A percentile compares a stretch with the other conserved stretches of the same genome.
phyloP scores from a whole-genome alignment of 2,329 filamentous ascomycete species.

The Nectriaceae sp. region DNA sequence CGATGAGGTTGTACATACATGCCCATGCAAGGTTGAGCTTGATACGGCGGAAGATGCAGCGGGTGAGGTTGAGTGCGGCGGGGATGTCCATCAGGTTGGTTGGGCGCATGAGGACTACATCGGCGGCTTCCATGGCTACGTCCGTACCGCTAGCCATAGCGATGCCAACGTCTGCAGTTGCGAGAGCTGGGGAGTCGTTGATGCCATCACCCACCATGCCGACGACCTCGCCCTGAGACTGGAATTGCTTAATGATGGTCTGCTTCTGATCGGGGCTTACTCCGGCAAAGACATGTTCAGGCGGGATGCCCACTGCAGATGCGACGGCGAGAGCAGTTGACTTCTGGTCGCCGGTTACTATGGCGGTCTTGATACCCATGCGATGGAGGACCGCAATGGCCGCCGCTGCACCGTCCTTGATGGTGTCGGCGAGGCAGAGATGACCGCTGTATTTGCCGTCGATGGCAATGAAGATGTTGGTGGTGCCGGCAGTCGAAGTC shows the following conservation, averaged over 20 bases:
- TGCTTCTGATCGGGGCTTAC: constrained; percentile 92
- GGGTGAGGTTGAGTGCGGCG: constrained; percentile 77
- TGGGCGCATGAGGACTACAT: constrained; percentile 92
- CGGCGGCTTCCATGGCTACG: constrained; percentile 95
- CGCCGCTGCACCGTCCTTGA: constrained; percentile 84
- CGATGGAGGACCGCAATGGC: constrained; percentile 78
- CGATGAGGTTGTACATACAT: constrained; percentile 88
- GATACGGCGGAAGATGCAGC: constrained; percentile 87
- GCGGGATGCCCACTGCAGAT: constrained; percentile 75
- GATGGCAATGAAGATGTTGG: constrained; percentile 89
- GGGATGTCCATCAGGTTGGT: constrained; percentile 93
- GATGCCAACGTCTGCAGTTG: constrained; percentile 90
- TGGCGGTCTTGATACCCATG: constrained; percentile 84
- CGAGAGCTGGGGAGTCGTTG: constrained; percentile 95
- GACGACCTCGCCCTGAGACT: constrained; percentile 73
- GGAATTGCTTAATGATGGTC: constrained; percentile 75
- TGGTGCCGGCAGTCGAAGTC: constrained; percentile 66
- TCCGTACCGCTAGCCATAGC: constrained; percentile 92
- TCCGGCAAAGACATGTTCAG: constrained; percentile 78
- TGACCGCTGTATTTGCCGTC: constrained; percentile 79
- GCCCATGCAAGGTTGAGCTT: constrained; percentile 93
- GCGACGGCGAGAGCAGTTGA: constrained; percentile 85
- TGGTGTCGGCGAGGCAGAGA: constrained; percentile 82
- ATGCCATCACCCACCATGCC: constrained; percentile 99
- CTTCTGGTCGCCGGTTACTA: constrained; percentile 91